phyloP scores from a whole-genome alignment of 169 alveolate species.

The Plasmodium coatneyi region DNA sequence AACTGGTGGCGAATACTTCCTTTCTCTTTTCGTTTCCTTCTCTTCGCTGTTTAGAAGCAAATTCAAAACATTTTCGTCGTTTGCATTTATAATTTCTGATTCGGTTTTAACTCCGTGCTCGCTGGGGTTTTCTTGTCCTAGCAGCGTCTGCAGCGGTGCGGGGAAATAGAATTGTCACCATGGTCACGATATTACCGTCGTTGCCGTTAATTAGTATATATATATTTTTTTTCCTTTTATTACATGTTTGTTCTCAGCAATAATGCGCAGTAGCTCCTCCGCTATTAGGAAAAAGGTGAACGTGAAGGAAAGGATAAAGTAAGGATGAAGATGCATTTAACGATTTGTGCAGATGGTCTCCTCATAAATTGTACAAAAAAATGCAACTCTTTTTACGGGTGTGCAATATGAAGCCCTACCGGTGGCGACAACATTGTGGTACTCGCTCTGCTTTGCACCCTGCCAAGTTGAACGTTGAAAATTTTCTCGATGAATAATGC shows the following conservation, averaged over 20 bases:
- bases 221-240: not conserved
- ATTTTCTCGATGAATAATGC: not conserved
- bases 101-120: conserved; percentile 4
- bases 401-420: not conserved
- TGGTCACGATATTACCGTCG: not conserved
- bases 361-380: not conserved
- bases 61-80: conserved; percentile 55
- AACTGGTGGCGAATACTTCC: conserved; percentile 22
- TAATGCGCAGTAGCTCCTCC: conserved; percentile 33
- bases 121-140: conserved; percentile 1
- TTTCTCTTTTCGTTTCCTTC: not conserved
- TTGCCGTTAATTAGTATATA: not conserved
- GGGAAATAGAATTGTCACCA: not conserved
- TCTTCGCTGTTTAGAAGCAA: conserved; percentile 17
- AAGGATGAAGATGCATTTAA: not conserved
- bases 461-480: not conserved
- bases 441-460: not conserved
- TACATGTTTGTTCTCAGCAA: conserved; percentile 39
- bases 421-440: not conserved
- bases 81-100: conserved; percentile 51
- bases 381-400: not conserved
- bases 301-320: not conserved
- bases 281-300: conserved; percentile 28
- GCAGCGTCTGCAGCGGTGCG: conserved; percentile 7
- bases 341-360: not conserved